These are phyloP conservation scores for Leptoxyphium fumago DNA, from an alignment of 2,329 filamentous ascomycete genomes.

Conservation along the genomic window DNA sequence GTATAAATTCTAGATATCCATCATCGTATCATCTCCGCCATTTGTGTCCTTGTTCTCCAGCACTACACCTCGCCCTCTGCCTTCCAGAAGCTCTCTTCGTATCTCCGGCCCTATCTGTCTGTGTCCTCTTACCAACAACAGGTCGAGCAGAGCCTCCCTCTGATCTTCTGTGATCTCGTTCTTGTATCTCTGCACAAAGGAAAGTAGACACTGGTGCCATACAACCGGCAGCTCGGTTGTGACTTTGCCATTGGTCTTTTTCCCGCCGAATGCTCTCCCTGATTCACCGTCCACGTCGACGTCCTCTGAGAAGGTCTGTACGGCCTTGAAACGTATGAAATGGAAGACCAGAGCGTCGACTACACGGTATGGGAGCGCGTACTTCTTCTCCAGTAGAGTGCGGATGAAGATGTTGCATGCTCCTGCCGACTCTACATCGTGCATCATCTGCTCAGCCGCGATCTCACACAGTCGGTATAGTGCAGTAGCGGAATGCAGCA, in stretches of 20 bases:
- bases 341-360: conserved; percentile 93
- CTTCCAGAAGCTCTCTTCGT: conserved; percentile 72
- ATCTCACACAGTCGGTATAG: conserved; percentile 89
- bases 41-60: conserved; percentile 41
- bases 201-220: conserved; percentile 87
- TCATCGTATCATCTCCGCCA: conserved; percentile 82
- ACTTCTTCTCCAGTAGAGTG: conserved; percentile 87
- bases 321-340: conserved; percentile 74
- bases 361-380: conserved; percentile 87
- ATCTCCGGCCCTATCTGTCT: conserved; percentile 83
- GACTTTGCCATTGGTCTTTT: conserved; percentile 30
- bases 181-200: conserved; percentile 86
- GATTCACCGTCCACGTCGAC: conserved; percentile 41
- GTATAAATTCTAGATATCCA: conserved; percentile 24
- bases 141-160: conserved; percentile 75
- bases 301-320: conserved; percentile 41
- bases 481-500: conserved; percentile 82
- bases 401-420: conserved; percentile 94
- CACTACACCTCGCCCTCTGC: conserved; percentile 67
- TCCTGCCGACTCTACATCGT: conserved; percentile 71
- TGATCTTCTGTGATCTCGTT: conserved; percentile 96
- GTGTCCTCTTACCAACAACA: conserved; percentile 74
- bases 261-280: conserved; percentile 9
- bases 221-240: conserved; percentile 59
- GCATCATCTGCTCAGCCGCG: conserved; percentile 73